These are phyloP conservation scores for Corchorus capsularis DNA, from an alignment of 345 rosid species.

Conservation along the genomic window DNA sequence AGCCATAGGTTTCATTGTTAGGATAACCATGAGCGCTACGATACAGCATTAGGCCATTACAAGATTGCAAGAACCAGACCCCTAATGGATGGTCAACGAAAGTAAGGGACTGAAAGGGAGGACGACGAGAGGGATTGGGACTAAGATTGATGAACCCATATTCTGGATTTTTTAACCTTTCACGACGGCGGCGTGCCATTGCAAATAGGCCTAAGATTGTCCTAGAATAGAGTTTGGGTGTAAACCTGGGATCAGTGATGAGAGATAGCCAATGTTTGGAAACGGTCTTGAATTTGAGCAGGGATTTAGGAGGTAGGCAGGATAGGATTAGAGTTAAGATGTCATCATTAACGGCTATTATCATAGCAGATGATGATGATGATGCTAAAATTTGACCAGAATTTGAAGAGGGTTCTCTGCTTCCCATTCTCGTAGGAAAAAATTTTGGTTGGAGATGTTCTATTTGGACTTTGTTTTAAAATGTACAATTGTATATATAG, in stretches of 20 bases:
- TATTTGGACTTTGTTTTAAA: too few species aligned
- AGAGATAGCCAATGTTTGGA: slow-evolving; percentile 40
- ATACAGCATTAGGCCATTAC: slow-evolving; percentile 52
- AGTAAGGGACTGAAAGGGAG: slow-evolving; percentile 29
- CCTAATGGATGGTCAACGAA: slow-evolving; percentile 23
- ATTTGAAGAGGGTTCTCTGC: too few species aligned
- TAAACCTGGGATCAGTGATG: slow-evolving; percentile 33
- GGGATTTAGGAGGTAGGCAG: slow-evolving; percentile 31
- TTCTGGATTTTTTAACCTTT: too few species aligned
- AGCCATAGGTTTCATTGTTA: slow-evolving; percentile 19
- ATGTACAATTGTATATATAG: too few species aligned
- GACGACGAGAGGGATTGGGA: slow-evolving; percentile 1
- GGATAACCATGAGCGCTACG: slow-evolving; percentile 11
- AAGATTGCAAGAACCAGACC: slow-evolving; percentile 40
- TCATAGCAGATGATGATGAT: slow-evolving; percentile 9
- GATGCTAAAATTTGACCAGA: background rate
- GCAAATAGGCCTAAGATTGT: slow-evolving; percentile 21
- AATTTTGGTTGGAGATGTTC: background rate
- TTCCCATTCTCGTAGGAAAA: background rate
- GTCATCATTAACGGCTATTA: slow-evolving; percentile 22
- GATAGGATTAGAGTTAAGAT: slow-evolving; percentile 33
- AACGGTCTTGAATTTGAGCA: slow-evolving; percentile 37
- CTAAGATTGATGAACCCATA: too few species aligned
- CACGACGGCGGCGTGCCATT: too few species aligned
- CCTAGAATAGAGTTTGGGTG: background rate